These are phyloP conservation scores for Monilinia fructicola DNA, from an alignment of 2,329 filamentous ascomycete species.

Conservation along the genomic window DNA sequence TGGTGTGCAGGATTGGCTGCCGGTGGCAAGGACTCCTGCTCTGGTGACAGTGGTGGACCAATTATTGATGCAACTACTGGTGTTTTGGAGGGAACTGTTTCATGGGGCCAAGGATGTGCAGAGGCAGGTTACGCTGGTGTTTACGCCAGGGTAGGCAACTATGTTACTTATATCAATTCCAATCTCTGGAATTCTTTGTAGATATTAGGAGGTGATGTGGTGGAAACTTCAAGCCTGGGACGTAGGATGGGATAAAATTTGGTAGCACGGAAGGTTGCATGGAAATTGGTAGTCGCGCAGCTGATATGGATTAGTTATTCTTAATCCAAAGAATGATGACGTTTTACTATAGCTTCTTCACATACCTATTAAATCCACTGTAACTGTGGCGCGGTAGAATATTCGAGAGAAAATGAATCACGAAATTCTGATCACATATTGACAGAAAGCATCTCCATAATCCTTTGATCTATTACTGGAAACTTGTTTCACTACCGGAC, in stretches of 20 bases:
- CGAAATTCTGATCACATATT: not conserved
- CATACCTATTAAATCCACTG: not conserved
- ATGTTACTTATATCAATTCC: slow-evolving; percentile 21
- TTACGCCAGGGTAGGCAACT: slow-evolving; percentile 30
- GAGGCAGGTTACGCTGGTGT: slow-evolving; percentile 27
- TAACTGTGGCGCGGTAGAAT: no score
- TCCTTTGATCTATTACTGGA: not conserved
- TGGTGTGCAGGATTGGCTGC: slow-evolving; percentile 30
- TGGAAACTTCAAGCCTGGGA: not conserved
- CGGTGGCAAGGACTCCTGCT: slow-evolving; percentile 33
- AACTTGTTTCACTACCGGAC: no score
- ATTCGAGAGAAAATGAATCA: no score
- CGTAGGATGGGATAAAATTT: not conserved
- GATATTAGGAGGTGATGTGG: not conserved
- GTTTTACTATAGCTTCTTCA: not conserved
- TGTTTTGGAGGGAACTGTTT: slow-evolving; percentile 30
- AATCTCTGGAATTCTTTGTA: slow-evolving; percentile 14
- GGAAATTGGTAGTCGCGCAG: not conserved
- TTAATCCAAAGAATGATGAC: not conserved
- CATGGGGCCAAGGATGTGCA: slow-evolving; percentile 32
- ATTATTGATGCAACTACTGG: slow-evolving; percentile 30
- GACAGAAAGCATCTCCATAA: not conserved
- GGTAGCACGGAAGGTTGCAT: not conserved
- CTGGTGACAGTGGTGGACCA: slow-evolving; percentile 32
- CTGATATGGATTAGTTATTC: slow-evolving; percentile 4